Evolutionary conservation across 495 filamentous ascomycete genomes (phyloP), one percentile per base, ranked within the genome.

Genomic region (Pyrenopolyporus hunteri): DNA sequence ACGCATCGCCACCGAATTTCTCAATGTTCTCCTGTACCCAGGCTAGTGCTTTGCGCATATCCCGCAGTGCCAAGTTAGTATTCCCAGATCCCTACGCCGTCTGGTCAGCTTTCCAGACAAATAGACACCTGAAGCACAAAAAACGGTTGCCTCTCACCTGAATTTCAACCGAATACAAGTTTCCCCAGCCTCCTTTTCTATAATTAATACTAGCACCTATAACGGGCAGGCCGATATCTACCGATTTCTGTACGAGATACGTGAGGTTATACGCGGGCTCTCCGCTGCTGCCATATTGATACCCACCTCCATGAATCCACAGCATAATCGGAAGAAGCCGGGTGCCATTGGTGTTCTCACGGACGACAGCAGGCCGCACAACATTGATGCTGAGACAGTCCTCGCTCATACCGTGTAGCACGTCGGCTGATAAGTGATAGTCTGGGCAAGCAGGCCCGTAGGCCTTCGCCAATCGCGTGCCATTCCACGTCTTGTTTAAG

Each of bases 281-380:
- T 19, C 63, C 54, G 2, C 80, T 83, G 0, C 80, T 80, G 2
- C 87, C 87, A 3, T 84, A 67, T 63, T 88, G 83, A 61, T 88
- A 89, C 1, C 79, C 83, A 17, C 87, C 87, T 25, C 86, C 87
- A 64, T 82, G 87, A 32, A 91, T 89, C 84, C 85, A 89, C 6
- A 88, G 76, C 36, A 86, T 72, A 14, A 90, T 82, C 0, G 88
- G 88, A 1, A 89, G 57, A 7, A 29, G 46, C 9, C 4, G 26
- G 10, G 46, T 32, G 25, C 13, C 9, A 17, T 20, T 46, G 16
- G 28, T 42, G 19, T 26, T 53, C 1, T 25, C 20, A 36, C 8
- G 19, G 14, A 60, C 19, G 0, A 79, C 80, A 1, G 78, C 45
- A 1, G 88, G 87, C 11, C 87, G 81, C 8, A 82, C 71, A n/a